Base-by-base conservation (phyloP, 345 rosid species). In the Salix arbutifolia region DNA sequence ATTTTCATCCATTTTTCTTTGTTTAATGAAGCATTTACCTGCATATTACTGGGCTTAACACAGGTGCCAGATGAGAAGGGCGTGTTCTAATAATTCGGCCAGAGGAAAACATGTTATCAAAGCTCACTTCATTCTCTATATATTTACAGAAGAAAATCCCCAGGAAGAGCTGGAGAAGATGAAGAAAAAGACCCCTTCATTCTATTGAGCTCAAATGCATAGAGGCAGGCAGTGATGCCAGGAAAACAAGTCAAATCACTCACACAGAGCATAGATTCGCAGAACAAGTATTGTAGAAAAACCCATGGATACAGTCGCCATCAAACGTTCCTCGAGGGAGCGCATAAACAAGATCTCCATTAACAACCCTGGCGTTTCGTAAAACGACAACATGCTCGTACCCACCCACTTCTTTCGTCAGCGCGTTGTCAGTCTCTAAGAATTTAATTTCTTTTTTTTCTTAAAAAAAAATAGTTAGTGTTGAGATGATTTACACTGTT, bases 221-320 rank as follows among this genome's bases (percentile, higher is more conserved):
- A 38, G 42, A 67, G 56, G 37, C 56, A 16, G 58, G 18, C 12
- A 8, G 13, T 17, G n/a, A 61, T 64, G 60, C n/a, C 50, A 46
- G 12, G 10, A 38, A 38, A 38, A 38, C 42, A 38, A 38, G 11
- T 9, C 26, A 70, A 70, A 18, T 8, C 61, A 56, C 2, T 25
- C 23, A 8, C 26, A 56, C 61, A 56, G 71, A 26, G 62, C 71
- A 65, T 52, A 12, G 75, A 69, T 67, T 30, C 42, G 28, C 56
- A 84, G 37, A 66, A 0, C 26, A 74, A 76, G 74, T 25, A 78
- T 62, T 52, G 67, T 1, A 13, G 12, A 7, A 71, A 74, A 44
- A 38, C 28, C 53, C 52, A 7, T 38, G 96, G 98, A 96, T 91
- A 96, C 97, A 96, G 83, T 93, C 98, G 38, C 98, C 98, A 76